These are phyloP conservation scores for Coelastrella sp. DNA, from an alignment of 139 green algal species.

Conservation along the genomic window DNA sequence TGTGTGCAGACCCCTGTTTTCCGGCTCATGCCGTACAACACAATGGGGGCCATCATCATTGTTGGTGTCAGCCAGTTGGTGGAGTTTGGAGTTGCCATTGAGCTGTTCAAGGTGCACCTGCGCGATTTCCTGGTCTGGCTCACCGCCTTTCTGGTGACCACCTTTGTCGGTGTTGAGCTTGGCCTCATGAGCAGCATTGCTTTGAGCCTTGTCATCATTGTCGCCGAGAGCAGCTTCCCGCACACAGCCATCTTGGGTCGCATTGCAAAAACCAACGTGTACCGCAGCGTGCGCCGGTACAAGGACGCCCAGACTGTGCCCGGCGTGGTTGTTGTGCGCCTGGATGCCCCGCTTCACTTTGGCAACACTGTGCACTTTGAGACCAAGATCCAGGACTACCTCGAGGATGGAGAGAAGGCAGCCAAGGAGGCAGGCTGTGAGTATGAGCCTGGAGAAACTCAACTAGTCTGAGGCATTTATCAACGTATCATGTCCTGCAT, in stretches of 20 bases:
- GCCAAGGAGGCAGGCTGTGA: background rate
- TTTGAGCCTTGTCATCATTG: slow-evolving; percentile 67
- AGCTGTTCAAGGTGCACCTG: slow-evolving; percentile 59
- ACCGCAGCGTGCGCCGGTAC: slow-evolving; percentile 31
- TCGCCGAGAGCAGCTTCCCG: slow-evolving; percentile 76
- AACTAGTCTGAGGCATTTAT: no score
- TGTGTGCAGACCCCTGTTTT: slow-evolving; percentile 72
- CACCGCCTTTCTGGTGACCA: slow-evolving; percentile 53
- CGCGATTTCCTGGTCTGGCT: slow-evolving; percentile 64
- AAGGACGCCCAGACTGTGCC: background rate
- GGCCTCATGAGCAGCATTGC: slow-evolving; percentile 81
- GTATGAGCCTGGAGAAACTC: no score
- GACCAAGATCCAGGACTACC: background rate
- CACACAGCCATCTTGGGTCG: slow-evolving; percentile 84
- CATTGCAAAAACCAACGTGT: slow-evolving; percentile 68
- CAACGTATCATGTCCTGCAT: no score
- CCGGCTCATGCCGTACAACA: slow-evolving; percentile 78
- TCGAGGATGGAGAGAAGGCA: background rate
- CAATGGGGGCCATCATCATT: slow-evolving; percentile 81
- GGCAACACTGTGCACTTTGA: slow-evolving; percentile 34
- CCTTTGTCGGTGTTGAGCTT: slow-evolving; percentile 75
- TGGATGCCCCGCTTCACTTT: slow-evolving; percentile 39
- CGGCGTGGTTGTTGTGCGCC: slow-evolving; percentile 13
- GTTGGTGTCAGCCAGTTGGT: slow-evolving; percentile 74
- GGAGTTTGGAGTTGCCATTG: slow-evolving; percentile 63